Conservation (phyloP, 345 rosid genomes). For the Laguncularia racemosa region DNA sequence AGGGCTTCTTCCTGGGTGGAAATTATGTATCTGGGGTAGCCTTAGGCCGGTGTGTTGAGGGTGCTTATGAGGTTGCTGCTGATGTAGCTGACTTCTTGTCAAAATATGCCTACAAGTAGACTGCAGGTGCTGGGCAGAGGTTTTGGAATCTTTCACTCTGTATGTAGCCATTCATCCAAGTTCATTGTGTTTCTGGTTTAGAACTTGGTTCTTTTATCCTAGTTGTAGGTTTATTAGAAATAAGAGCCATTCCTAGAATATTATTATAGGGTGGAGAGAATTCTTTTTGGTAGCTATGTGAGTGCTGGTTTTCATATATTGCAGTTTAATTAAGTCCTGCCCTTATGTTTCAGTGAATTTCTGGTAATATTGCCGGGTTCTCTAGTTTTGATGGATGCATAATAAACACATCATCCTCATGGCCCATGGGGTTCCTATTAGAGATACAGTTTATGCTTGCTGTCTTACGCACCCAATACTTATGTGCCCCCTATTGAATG, state of each 20-base stretch:
- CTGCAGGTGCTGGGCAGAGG: background rate
- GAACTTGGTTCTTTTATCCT: background rate
- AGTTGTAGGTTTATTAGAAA: background rate
- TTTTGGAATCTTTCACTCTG: background rate
- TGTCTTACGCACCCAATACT: too few relatives aligned
- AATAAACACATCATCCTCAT: too few relatives aligned
- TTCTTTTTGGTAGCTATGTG: background rate
- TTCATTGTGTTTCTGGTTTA: background rate
- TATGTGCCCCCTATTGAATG: too few relatives aligned
- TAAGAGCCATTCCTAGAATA: too few relatives aligned
- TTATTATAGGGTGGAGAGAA: background rate
- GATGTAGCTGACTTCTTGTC: conserved; percentile 64
- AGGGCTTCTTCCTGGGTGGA: conserved; percentile 73
- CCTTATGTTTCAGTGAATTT: too few relatives aligned
- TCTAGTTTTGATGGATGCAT: too few relatives aligned
- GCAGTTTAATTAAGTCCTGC: too few relatives aligned
- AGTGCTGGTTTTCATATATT: background rate
- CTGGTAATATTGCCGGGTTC: too few relatives aligned
- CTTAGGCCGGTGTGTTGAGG: conserved; percentile 80
- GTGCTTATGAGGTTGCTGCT: conserved; percentile 69
- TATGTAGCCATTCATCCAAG: too few relatives aligned
- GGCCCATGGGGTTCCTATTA: too few relatives aligned
- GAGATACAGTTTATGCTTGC: too few relatives aligned
- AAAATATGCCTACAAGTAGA: conserved; percentile 41
- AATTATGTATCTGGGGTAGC: conserved; percentile 86